These are phyloP conservation scores for Vaccinium darrowii DNA, from an alignment of 148 eudicot genomes.

Conservation along the genomic window DNA sequence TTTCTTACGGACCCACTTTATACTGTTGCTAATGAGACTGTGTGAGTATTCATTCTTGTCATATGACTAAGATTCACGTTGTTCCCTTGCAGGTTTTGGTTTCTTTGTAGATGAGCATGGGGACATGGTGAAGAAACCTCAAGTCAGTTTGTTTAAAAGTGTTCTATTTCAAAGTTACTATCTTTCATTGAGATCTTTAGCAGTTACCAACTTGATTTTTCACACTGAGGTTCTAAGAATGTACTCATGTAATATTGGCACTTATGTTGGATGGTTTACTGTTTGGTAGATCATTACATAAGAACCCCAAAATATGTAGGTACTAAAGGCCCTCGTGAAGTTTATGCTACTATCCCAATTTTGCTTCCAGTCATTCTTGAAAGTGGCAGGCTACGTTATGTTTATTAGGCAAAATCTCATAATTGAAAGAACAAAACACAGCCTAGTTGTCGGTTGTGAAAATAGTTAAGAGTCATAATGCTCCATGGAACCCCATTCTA, in stretches of 20 bases:
- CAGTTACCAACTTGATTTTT: not conserved
- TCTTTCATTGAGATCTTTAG: not conserved
- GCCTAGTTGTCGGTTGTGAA: not conserved
- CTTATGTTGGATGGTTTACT: not conserved
- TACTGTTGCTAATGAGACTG: not conserved
- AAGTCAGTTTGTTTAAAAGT: conserved; percentile 38
- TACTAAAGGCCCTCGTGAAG: not conserved
- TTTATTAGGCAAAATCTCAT: not conserved
- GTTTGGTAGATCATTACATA: not conserved
- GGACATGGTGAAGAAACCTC: conserved; percentile 83
- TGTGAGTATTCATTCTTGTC: not conserved
- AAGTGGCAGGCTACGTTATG: not conserved
- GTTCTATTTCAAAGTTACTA: not conserved
- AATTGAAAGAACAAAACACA: not conserved
- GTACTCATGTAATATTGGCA: not conserved
- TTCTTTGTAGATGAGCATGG: conserved; percentile 75
- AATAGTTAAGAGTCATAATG: not conserved
- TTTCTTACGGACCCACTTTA: not conserved
- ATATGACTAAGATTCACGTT: not conserved
- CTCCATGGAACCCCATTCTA: not conserved
- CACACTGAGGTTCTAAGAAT: not conserved
- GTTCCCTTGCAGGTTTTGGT: conserved; percentile 71
- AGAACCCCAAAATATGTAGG: not conserved
- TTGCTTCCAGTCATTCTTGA: not conserved
- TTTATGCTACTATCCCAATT: not conserved